Evolutionary conservation across 2,329 filamentous ascomycete species (phyloP).

Genomic region (Sarocladiaceae sp.): DNA sequence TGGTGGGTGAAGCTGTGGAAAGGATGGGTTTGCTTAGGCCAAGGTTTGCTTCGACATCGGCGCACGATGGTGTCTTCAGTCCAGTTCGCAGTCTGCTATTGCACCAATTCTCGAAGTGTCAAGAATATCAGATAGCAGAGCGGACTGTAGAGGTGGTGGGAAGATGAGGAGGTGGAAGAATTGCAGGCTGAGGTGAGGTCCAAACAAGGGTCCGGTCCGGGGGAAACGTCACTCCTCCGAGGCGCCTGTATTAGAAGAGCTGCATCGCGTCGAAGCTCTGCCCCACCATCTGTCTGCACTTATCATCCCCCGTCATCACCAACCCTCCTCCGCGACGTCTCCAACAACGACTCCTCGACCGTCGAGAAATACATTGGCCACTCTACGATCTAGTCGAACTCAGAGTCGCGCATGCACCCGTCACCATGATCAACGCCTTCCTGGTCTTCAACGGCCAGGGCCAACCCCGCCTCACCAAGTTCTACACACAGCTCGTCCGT

Average conservation of each 20-base stretch:
- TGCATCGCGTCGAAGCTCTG: neutral
- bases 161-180: too few species aligned
- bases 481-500: conserved; percentile 88
- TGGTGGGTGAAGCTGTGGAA: neutral
- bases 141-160: neutral
- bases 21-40: neutral
- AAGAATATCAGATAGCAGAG: too few species aligned
- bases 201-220: neutral
- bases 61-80: too few species aligned
- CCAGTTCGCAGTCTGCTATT: too few species aligned
- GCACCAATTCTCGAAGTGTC: too few species aligned
- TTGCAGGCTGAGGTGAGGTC: too few species aligned
- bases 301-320: conserved; percentile 1
- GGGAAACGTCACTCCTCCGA: conserved; percentile 1
- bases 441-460: conserved; percentile 98
- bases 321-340: neutral
- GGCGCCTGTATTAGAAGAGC: neutral
- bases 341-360: neutral
- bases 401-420: neutral
- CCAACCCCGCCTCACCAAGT: conserved; percentile 93
- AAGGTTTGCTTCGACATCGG: too few species aligned
- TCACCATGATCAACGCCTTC: conserved; percentile 91
- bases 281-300: conserved; percentile 1
- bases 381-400: neutral
- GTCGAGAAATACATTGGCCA: neutral